Conservation (phyloP, 2,329 filamentous ascomycete species). For the Aspergillus neotritici region DNA sequence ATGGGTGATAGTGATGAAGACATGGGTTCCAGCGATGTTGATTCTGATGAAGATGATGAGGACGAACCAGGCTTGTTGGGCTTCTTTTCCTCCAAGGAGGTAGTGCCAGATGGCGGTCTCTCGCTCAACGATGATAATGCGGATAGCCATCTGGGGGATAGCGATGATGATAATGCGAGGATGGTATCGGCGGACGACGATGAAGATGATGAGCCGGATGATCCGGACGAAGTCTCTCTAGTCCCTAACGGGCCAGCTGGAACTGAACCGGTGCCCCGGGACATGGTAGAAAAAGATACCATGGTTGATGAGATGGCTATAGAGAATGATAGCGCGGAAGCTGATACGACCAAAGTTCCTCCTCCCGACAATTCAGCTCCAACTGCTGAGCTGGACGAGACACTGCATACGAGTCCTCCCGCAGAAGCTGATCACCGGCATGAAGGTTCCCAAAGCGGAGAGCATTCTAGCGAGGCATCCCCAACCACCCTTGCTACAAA, state of each 20-base stretch:
- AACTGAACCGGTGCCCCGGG: constrained; percentile 26
- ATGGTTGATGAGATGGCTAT: constrained; percentile 25
- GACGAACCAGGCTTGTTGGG: constrained; percentile 40
- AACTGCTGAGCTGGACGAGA: constrained; percentile 1
- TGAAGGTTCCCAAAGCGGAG: constrained; percentile 24
- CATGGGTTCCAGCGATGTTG: constrained; percentile 49
- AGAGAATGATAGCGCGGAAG: not conserved
- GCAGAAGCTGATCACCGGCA: constrained; percentile 16
- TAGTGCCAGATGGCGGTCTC: constrained; percentile 13
- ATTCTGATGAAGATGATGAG: constrained; percentile 37
- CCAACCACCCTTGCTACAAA: constrained; percentile 41
- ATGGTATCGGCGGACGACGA: constrained; percentile 18
- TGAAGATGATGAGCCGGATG: constrained; percentile 25
- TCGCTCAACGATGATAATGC: constrained; percentile 24
- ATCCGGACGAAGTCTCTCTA: constrained; percentile 33
- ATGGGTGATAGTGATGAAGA: constrained; percentile 44
- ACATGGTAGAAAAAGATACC: constrained; percentile 14
- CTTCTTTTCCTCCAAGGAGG: constrained; percentile 44
- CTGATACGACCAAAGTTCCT: constrained; percentile 1
- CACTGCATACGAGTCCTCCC: constrained; percentile 1
- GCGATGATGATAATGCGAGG: constrained; percentile 24
- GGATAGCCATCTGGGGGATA: constrained; percentile 35
- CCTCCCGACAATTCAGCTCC: constrained; percentile 8
- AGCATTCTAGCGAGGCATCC: constrained; percentile 38
- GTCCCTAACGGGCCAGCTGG: constrained; percentile 28